Base-by-base conservation (phyloP, 2,329 filamentous ascomycete species). In the Calonectria pauciramosa region DNA sequence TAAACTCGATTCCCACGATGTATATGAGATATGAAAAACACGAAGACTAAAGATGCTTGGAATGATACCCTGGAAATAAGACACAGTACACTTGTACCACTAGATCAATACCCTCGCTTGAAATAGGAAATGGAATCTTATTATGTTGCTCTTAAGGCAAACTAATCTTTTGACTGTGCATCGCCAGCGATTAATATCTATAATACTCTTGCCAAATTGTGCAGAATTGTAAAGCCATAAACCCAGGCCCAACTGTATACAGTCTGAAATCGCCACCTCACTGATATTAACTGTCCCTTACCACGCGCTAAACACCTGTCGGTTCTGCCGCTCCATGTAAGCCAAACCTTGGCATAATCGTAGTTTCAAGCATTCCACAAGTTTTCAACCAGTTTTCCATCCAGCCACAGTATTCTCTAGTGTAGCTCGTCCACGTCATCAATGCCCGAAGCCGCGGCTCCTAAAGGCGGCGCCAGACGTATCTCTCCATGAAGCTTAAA, bases 381-480 rank as follows among this genome's bases (percentile, higher is more conserved):
- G 18, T 30, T 63, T 14, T n/a, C 23, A 41, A n/a, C 23, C 8
- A 4, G 26, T 38, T 14, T n/a, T n/a, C n/a, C n/a, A 14, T 28
- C 23, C 18, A 41, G 36, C 34, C 56, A 13, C 23, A 28, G 23
- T 14, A 63, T 63, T 23, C 34, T 63, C 82, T 75, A 85, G 71
- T 83, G 83, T 54, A 86, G 75, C 75, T 86, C 85, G 51, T 86
- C 85, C 26, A 80, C 71, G 23, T 85, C 83, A 73, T 82, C 76
- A 8, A 79, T 76, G 16, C 74, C 73, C 20, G 77, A 52, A 1
- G 77, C 75, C n/a, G 63, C 26, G 16, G 82, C 83, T 13, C 79
- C 82, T 68, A 79, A 81, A 23, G 77, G 75, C 4, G 75, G 69
- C 3, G 76, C 80, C 18, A 84, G 76, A 11, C 83, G 82, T 63